A percentile compares a stretch with the other conserved stretches of the same genome.
Evolutionary conservation across 192 early-diverging fungal species (phyloP).

Genomic region (Podila epigama): DNA sequence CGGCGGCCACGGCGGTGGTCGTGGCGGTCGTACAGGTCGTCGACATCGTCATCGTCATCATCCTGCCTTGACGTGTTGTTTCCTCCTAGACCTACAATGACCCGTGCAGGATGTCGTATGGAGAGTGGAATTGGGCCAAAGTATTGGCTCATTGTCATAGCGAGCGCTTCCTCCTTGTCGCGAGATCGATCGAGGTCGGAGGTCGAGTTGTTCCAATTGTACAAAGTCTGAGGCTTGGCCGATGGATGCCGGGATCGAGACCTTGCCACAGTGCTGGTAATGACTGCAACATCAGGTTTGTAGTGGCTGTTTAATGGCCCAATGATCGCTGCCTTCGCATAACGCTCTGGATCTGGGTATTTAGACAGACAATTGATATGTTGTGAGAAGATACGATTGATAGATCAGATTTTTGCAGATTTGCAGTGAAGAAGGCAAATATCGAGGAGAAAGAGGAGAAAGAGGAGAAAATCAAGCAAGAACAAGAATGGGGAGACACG

Average conservation of each 20-base stretch:
- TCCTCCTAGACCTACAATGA: constrained; percentile 30
- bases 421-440: too few species aligned
- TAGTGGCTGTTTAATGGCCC: constrained; percentile 19
- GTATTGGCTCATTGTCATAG: constrained; percentile 40
- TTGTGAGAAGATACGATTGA: neutral
- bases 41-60: constrained; percentile 6
- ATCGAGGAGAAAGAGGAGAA: too few species aligned
- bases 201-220: constrained; percentile 50
- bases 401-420: too few species aligned
- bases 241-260: constrained; percentile 28
- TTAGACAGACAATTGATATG: neutral
- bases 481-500: too few species aligned
- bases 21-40: constrained; percentile 8
- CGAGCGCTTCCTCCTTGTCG: constrained; percentile 43
- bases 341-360: constrained; percentile 19
- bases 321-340: constrained; percentile 24
- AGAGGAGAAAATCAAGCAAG: too few species aligned
- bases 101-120: constrained; percentile 16
- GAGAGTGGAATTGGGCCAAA: constrained; percentile 39
- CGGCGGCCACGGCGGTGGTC: too few species aligned
- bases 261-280: constrained; percentile 19
- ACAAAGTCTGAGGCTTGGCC: constrained; percentile 17
- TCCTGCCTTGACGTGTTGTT: neutral
- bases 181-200: constrained; percentile 32
- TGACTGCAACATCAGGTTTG: constrained; percentile 14